These are phyloP conservation scores for Podospora pseudoanserina DNA, from an alignment of 495 filamentous ascomycete species.

Conservation along the genomic window DNA sequence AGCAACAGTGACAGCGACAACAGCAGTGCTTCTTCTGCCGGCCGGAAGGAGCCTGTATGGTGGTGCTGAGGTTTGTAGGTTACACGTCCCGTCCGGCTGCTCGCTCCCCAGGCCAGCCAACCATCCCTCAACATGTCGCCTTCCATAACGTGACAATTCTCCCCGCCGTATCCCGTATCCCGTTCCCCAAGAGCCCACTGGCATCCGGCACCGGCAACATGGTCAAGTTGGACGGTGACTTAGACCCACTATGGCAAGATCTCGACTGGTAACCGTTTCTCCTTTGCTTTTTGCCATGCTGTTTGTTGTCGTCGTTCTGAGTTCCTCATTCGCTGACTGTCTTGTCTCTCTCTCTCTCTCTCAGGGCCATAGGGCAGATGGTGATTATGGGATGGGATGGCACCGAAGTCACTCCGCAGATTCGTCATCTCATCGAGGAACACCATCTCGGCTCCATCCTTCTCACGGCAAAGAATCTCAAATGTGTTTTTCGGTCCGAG, in stretches of 20 bases:
- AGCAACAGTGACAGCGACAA: neutral
- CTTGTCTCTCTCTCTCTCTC: slow-evolving; percentile 2
- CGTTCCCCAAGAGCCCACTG: slow-evolving; percentile 4
- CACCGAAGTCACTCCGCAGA: slow-evolving; percentile 79
- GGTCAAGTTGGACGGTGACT: slow-evolving; percentile 46
- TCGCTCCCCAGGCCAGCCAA: slow-evolving; percentile 1
- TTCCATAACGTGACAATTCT: slow-evolving; percentile 25
- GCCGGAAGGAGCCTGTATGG: neutral
- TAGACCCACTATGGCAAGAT: slow-evolving; percentile 70
- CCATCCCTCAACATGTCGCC: slow-evolving; percentile 19
- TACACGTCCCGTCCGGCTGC: neutral
- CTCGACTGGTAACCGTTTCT: slow-evolving; percentile 49
- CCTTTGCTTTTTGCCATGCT: neutral
- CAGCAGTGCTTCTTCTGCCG: neutral
- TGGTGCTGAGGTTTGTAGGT: neutral
- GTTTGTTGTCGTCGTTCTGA: neutral
- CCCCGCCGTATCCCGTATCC: slow-evolving; percentile 9
- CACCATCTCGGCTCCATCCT: slow-evolving; percentile 75
- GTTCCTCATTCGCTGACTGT: slow-evolving; percentile 4
- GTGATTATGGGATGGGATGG: slow-evolving; percentile 97
- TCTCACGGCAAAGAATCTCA: slow-evolving; percentile 84
- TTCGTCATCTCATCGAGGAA: slow-evolving; percentile 76
- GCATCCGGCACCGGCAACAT: slow-evolving; percentile 23
- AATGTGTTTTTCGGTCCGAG: slow-evolving; percentile 52
- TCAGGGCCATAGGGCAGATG: slow-evolving; percentile 75